Conservation (phyloP, 2,329 filamentous ascomycete species). For the Myriosclerotinia scirpicola region DNA sequence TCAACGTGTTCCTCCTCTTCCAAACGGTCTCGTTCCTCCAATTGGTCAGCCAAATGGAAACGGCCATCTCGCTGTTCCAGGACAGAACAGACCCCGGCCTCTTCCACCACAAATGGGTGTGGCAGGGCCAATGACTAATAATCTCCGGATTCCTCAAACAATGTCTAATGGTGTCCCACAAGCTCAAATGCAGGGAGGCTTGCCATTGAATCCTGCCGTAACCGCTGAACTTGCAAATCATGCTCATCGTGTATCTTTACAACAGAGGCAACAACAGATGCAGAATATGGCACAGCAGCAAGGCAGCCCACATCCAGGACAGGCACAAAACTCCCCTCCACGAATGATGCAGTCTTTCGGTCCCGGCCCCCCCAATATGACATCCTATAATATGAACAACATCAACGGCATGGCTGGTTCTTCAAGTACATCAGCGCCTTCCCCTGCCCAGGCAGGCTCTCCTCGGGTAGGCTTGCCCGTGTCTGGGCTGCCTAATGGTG, state of each 20-base stretch:
- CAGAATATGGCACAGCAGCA: conserved; percentile 34
- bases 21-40: conserved; percentile 31
- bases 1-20: conserved; percentile 27
- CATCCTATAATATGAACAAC: conserved; percentile 50
- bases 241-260: conserved; percentile 59
- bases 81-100: conserved; percentile 36
- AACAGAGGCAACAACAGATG: conserved; percentile 36
- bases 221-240: conserved; percentile 61
- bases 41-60: conserved; percentile 30
- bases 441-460: conserved; percentile 37
- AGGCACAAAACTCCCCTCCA: conserved; percentile 42
- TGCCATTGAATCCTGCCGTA: conserved; percentile 53
- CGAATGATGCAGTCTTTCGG: conserved; percentile 39
- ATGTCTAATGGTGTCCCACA: conserved; percentile 60
- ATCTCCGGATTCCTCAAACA: conserved; percentile 45
- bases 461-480: conserved; percentile 35
- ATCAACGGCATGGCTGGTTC: conserved; percentile 50
- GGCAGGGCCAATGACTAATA: conserved; percentile 41
- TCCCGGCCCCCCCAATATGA: conserved; percentile 46
- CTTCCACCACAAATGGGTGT: conserved; percentile 38
- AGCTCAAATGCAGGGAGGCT: conserved; percentile 65
- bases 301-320: conserved; percentile 34
- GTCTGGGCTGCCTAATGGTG: conserved; percentile 22
- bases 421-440: conserved; percentile 31
- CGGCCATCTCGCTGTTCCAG: conserved; percentile 33